A percentile compares a stretch with the other conserved stretches of the same genome.
Evolutionary conservation across 1,284 basidiomycete species (phyloP).

Genomic region (Ustilago hordei): DNA sequence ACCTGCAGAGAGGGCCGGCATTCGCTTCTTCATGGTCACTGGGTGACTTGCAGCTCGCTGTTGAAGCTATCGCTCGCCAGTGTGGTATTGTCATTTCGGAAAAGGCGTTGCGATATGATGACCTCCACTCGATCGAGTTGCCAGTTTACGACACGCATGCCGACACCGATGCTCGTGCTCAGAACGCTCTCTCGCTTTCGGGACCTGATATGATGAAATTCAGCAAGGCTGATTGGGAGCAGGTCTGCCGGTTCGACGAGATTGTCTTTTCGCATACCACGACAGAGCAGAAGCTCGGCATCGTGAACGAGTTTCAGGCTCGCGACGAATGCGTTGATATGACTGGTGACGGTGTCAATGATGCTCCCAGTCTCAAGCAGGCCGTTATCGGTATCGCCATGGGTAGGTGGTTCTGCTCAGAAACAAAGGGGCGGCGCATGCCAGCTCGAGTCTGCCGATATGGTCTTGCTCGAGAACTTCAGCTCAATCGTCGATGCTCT

Average conservation of each 20-base stretch:
- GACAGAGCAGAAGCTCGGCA: slow-evolving; percentile 77
- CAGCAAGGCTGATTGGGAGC: slow-evolving; percentile 71
- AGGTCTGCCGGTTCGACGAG: slow-evolving; percentile 75
- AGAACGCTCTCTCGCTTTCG: slow-evolving; percentile 28
- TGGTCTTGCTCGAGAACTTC: slow-evolving; percentile 58
- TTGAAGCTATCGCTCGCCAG: slow-evolving; percentile 76
- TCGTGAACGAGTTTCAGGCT: slow-evolving; percentile 76
- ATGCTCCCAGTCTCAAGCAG: slow-evolving; percentile 73
- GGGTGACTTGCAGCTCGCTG: slow-evolving; percentile 74
- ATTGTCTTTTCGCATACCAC: slow-evolving; percentile 80
- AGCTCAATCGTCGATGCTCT: slow-evolving; percentile 54
- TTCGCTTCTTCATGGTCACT: slow-evolving; percentile 79
- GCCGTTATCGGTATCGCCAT: slow-evolving; percentile 73
- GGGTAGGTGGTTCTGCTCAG: slow-evolving; percentile 70
- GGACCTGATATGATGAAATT: slow-evolving; percentile 38
- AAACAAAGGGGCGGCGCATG: slow-evolving; percentile 32
- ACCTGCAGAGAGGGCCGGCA: slow-evolving; percentile 75
- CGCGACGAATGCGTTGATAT: slow-evolving; percentile 74
- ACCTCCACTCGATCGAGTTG: slow-evolving; percentile 31
- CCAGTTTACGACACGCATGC: slow-evolving; percentile 45
- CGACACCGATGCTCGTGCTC: slow-evolving; percentile 36
- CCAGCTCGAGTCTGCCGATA: slow-evolving; percentile 55
- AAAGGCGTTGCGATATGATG: slow-evolving; percentile 70
- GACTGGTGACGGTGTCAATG: slow-evolving; percentile 79
- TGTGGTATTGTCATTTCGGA: slow-evolving; percentile 74